phyloP scores from a whole-genome alignment of 202 grass and related monocot species.

The Brachypodium distachyon region DNA sequence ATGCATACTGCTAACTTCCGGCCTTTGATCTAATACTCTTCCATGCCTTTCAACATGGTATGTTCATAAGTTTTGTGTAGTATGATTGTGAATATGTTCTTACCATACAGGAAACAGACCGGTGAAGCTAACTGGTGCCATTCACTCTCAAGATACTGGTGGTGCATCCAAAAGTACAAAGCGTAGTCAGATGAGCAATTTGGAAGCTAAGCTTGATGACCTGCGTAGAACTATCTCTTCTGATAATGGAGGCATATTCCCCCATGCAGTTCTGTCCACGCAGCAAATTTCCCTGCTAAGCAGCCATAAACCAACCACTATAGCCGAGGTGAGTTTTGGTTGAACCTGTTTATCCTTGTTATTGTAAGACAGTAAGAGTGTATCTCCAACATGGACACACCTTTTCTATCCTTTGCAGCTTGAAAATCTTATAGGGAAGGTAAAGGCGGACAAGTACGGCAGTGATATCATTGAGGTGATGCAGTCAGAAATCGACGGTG shows the following conservation, averaged over 20 bases:
- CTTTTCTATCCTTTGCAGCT: constrained; percentile 38
- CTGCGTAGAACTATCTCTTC: constrained; percentile 58
- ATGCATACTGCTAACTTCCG: background rate
- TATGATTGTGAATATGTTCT: background rate
- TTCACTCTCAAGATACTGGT: constrained; percentile 14
- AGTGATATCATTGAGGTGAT: constrained; percentile 53
- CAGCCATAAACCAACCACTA: constrained; percentile 49
- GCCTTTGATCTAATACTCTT: background rate
- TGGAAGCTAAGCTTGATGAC: constrained; percentile 77
- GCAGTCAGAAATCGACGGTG: constrained; percentile 12
- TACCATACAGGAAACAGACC: constrained; percentile 44
- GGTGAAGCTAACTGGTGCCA: constrained; percentile 46
- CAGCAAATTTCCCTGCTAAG: constrained; percentile 61
- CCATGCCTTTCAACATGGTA: background rate
- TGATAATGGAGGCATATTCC: constrained; percentile 44
- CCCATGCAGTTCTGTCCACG: constrained; percentile 63
- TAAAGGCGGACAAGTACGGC: constrained; percentile 76
- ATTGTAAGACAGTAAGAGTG: too few species aligned
- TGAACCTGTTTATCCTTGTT: background rate
- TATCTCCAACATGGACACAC: constrained; percentile 7
- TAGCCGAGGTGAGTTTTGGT: constrained; percentile 38
- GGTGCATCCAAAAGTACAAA: constrained; percentile 42
- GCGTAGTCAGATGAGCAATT: constrained; percentile 24
- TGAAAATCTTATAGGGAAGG: constrained; percentile 82
- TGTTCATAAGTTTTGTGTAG: background rate